Evolutionary conservation across 768 basidiomycete species (phyloP), one percentile per base, ranked within the genome.

Genomic region (Hygrophorus pudorinus): DNA sequence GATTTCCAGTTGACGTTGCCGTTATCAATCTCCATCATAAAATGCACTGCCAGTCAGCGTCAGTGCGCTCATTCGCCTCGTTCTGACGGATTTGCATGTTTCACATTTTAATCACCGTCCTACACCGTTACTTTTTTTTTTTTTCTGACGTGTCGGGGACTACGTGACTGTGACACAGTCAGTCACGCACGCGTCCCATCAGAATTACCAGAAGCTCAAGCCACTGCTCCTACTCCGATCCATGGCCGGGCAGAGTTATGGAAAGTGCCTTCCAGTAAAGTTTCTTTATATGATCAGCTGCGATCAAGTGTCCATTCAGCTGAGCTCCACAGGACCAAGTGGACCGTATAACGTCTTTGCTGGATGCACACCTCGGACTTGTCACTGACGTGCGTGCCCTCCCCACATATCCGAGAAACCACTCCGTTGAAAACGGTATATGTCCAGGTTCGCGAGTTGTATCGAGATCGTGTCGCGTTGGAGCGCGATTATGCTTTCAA

Each of bases 401-500:
- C 35, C n/a, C n/a, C n/a, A 18, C 43, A 39, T 14, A 14, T 35
- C 18, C 10, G 24, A n/a, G 27, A 35, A 7, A 10, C 18, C 17
- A n/a, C 14, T 36, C 7, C 13, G 4, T 16, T 17, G 14, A 34
- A 27, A 16, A 14, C 28, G 16, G 38, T 49, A 29, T 41, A n/a
- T n/a, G n/a, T 13, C 34, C 48, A 89, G 87, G 73, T 85, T 42
- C 76, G 82, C 46, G 85, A 89, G 36, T 52, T 90, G 40, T 81
- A 85, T 55, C 66, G 67, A 34, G 81, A 81, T 41, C 73, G 80
- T 36, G 77, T 66, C 8, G 71, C 67, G 5, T 64, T 90, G 9
- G 88, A 91, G 59, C 76, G 81, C 41, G 87, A 91, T 57, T 90
- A 87, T 56, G 83, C 85, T 0, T 57, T 62, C 18, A 88, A 84